Conservation (phyloP, 2,329 filamentous ascomycete species). For the Helotiales sp. region DNA sequence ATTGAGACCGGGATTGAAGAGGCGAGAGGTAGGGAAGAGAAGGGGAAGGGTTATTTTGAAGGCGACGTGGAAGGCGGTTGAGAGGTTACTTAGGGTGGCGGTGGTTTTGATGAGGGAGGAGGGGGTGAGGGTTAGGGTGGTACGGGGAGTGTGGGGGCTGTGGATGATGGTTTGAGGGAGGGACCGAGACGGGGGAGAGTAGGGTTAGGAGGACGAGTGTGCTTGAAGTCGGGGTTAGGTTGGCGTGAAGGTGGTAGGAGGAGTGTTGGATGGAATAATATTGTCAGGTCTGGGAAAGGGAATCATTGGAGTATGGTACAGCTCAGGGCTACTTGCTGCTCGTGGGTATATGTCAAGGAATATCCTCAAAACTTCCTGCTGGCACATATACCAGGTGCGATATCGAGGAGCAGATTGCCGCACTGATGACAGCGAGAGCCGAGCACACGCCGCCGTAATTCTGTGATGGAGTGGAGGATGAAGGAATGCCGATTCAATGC, state of each 20-base stretch:
- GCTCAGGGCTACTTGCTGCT: too few relatives aligned
- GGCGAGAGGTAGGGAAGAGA: conserved; percentile 21
- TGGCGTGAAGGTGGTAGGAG: conserved; percentile 29
- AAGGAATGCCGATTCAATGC: too few relatives aligned
- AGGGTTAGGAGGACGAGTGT: conserved; percentile 39
- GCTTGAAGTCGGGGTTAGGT: conserved; percentile 39
- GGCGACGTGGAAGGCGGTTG: conserved; percentile 42
- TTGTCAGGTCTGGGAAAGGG: too few relatives aligned
- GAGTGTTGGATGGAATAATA: neutral
- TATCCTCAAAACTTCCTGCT: too few relatives aligned
- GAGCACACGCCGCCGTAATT: too few relatives aligned
- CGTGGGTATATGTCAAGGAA: too few relatives aligned
- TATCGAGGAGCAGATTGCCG: too few relatives aligned
- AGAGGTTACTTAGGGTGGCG: conserved; percentile 38
- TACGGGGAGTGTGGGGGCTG: conserved; percentile 42
- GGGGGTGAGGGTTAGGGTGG: conserved; percentile 38
- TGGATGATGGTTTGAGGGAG: conserved; percentile 43
- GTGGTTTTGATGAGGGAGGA: conserved; percentile 35
- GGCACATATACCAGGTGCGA: too few relatives aligned
- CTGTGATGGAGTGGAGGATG: too few relatives aligned
- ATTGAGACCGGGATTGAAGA: conserved; percentile 33
- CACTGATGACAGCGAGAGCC: too few relatives aligned
- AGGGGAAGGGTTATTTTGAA: conserved; percentile 36
- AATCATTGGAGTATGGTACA: too few relatives aligned
- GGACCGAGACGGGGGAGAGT: conserved; percentile 29